Conservation (phyloP, 345 rosid genomes). For the Brassica rapa region DNA sequence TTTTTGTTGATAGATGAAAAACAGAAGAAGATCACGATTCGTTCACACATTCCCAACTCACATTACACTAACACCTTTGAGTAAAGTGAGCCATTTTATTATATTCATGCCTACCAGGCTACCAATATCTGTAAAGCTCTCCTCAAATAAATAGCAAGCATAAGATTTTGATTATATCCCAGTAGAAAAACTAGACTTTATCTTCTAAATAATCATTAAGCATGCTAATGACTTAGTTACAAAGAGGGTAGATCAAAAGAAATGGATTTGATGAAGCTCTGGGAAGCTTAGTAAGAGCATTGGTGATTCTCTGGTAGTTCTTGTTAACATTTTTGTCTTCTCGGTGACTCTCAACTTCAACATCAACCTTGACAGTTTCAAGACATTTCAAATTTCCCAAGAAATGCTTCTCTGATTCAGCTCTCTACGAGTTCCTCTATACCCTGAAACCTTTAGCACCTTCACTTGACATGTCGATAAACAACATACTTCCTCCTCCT, state of each 20-base stretch:
- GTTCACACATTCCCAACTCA: no score
- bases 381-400: conserved; percentile 22
- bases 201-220: not conserved
- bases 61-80: no score
- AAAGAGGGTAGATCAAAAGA: conserved; percentile 9
- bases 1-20: no score
- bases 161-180: not conserved
- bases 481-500: not conserved
- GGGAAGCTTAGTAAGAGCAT: conserved; percentile 12
- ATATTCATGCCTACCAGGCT: no score
- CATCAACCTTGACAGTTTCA: conserved; percentile 17
- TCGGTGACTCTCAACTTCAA: not conserved
- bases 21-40: no score
- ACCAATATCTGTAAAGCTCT: not conserved
- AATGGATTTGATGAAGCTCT: conserved; percentile 13
- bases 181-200: not conserved
- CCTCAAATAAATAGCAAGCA: not conserved
- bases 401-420: conserved; percentile 25
- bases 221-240: not conserved
- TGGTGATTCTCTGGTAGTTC: not conserved
- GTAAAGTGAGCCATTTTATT: no score
- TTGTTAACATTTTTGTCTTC: not conserved
- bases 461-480: conserved; percentile 23
- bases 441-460: conserved; percentile 1
- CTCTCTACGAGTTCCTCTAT: conserved; percentile 16